A percentile compares a stretch with the other conserved stretches of the same genome.
Conservation (phyloP, 2,329 filamentous ascomycete species). For the Penicillium nordicum region DNA sequence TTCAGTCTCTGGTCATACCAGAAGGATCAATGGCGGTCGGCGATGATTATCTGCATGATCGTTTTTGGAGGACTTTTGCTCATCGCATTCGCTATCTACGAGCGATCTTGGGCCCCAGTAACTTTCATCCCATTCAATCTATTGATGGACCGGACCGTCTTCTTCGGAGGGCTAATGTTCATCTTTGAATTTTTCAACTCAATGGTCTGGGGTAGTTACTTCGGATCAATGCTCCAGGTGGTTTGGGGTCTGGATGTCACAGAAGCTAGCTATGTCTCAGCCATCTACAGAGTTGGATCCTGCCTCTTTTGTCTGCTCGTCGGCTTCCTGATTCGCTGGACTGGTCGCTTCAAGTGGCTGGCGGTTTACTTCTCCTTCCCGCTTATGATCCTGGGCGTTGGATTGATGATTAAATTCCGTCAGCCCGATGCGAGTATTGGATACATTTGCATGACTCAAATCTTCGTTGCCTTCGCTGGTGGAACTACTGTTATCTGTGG, state of each 20-base stretch:
- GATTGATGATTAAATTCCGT: constrained; percentile 23
- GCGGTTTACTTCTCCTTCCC: constrained; percentile 14
- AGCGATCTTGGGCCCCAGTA: constrained; percentile 18
- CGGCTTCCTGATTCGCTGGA: constrained; percentile 14
- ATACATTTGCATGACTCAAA: constrained; percentile 18
- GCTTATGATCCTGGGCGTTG: constrained; percentile 16
- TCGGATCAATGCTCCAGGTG: constrained; percentile 15
- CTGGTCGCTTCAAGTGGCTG: constrained; percentile 18
- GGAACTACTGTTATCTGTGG: constrained; percentile 15
- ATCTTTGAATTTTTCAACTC: constrained; percentile 12
- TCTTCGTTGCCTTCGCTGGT: constrained; percentile 19
- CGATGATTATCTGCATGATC: constrained; percentile 23
- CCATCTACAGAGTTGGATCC: constrained; percentile 19
- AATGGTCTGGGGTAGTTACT: constrained; percentile 19
- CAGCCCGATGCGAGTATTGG: constrained; percentile 12
- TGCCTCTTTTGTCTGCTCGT: constrained; percentile 16
- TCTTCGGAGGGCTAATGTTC: constrained; percentile 10
- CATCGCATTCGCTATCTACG: constrained; percentile 14
- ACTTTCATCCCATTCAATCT: constrained; percentile 20
- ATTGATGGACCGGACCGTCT: constrained; percentile 17
- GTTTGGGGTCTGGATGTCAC: constrained; percentile 13
- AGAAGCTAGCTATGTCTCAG: constrained; percentile 18
- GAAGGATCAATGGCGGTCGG: constrained; percentile 18
- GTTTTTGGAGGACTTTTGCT: constrained; percentile 17
- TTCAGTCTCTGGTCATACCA: constrained; percentile 23